Evolutionary conservation across 352 stramenopile genomes (phyloP).

Genomic region (Nothophytophthora sp.): DNA sequence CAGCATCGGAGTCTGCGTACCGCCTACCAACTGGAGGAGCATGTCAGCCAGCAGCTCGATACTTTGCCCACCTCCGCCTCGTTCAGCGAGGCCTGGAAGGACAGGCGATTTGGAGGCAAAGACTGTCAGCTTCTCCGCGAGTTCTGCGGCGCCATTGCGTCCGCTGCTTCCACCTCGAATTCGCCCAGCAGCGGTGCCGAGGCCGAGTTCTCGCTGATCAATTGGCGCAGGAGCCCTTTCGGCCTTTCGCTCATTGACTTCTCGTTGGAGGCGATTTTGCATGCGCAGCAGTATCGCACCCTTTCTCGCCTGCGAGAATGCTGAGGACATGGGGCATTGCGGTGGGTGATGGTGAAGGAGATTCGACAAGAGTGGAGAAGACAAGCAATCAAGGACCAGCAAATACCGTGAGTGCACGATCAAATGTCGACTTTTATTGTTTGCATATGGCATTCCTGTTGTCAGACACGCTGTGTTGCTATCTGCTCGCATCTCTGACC

Average conservation of each 20-base stretch:
- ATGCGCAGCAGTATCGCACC: conserved; percentile 24
- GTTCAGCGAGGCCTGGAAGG: conserved; percentile 23
- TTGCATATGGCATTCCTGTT: too few species aligned
- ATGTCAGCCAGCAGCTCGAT: conserved; percentile 23
- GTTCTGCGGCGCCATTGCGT: conserved; percentile 26
- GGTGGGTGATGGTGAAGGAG: too few species aligned
- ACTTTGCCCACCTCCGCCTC: conserved; percentile 8
- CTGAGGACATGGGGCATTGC: conserved; percentile 3
- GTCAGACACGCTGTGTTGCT: too few species aligned
- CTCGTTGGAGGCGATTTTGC: conserved; percentile 23
- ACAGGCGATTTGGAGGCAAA: conserved; percentile 19
- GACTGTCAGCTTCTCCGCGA: conserved; percentile 26
- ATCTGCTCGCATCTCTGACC: too few species aligned
- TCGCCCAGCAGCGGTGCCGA: conserved; percentile 4
- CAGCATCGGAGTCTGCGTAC: conserved; percentile 26
- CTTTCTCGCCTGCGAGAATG: conserved; percentile 19
- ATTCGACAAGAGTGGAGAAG: background rate
- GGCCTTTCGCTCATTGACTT: conserved; percentile 31
- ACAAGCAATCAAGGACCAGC: background rate
- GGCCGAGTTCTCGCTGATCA: conserved; percentile 24
- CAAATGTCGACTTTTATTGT: too few species aligned
- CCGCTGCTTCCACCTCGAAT: conserved; percentile 9
- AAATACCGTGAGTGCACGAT: too few species aligned
- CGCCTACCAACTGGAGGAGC: conserved; percentile 27
- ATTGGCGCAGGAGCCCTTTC: conserved; percentile 26